Evolutionary conservation across 148 eudicot genomes (phyloP), one percentile per base, ranked within the genome.

Genomic region (Vaccinium myrtillus): DNA sequence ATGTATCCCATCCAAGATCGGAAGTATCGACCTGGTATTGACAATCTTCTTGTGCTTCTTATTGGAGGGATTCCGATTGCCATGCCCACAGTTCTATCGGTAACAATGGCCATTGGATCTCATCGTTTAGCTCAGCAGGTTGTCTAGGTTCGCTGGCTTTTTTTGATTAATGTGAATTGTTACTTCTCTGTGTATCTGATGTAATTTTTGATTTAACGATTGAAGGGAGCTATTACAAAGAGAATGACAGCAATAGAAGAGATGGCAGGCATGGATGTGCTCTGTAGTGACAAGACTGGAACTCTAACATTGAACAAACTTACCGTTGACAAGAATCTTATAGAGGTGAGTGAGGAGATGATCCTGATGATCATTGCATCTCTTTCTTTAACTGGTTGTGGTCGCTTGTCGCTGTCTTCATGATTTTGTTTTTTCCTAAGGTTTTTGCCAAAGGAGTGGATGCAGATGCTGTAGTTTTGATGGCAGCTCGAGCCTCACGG

Each of bases 31-130:
- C 99, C 99, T 61, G 99, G 99, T 67, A 97, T 97, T 81, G 98
- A 97, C 90, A 97, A 97, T 87, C 92, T 97, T 86, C 98, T 97
- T 82, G 99, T 97, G 85, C 98, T 97, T 83, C 94, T 97, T 87
- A 97, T 97, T 87, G 99, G 99, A 75, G 99, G 99, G 82, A 97
- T 97, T 87, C 99, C 99, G 15, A 97, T 97, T 85, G 99, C 99
- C 78, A 97, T 97, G 99, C 99, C 99, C 13, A 97, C 99, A 15
- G 99, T 97, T 81, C 88, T 97, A 21, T 97, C 99, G 18, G 99
- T 97, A 50, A 97, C 99, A 59, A 97, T 97, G 99, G 99, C 99
- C 23, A 97, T 97, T 80, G 99, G 99, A 84, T 93, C 99, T 73
- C 99, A 97, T 87, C 94, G 99, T 67, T 87, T 97, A 32, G 96